phyloP scores from a whole-genome alignment of 495 filamentous ascomycete species.

The Beverwykella pulmonaria region DNA sequence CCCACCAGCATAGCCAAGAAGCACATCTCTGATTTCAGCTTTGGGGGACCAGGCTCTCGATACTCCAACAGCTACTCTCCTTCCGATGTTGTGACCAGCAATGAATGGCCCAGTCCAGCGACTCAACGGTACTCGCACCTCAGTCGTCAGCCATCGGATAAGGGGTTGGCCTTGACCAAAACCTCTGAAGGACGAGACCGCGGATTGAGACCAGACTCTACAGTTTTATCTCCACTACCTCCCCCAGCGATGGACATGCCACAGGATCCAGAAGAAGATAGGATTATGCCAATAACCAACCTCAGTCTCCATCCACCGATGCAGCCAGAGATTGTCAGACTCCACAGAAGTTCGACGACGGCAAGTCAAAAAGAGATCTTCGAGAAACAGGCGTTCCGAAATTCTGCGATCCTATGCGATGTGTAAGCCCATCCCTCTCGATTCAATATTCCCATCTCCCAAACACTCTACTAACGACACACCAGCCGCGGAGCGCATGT shows the following conservation, averaged over 20 bases:
- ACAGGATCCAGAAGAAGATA: conserved; percentile 11
- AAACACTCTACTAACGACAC: conserved; percentile 2
- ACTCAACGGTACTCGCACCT: conserved; percentile 10
- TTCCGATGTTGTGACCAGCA: conserved; percentile 13
- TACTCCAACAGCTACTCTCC: conserved; percentile 23
- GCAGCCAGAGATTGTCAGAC: conserved; percentile 8
- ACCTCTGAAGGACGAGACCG: conserved; percentile 16
- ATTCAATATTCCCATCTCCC: neutral
- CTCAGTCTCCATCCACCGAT: conserved; percentile 16
- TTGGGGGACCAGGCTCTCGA: conserved; percentile 6
- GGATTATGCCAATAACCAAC: conserved; percentile 4
- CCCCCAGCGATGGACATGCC: conserved; percentile 30
- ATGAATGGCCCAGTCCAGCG: conserved; percentile 18
- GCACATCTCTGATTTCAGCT: conserved; percentile 33
- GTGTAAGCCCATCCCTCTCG: conserved; percentile 36
- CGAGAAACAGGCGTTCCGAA: conserved; percentile 43
- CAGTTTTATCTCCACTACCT: conserved; percentile 19
- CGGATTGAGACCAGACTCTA: conserved; percentile 8
- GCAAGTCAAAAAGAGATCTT: conserved; percentile 39
- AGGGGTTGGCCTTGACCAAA: conserved; percentile 1
- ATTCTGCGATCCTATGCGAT: conserved; percentile 47
- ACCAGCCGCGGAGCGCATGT: conserved; percentile 36
- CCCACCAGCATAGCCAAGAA: conserved; percentile 6
- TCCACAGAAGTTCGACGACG: conserved; percentile 34
- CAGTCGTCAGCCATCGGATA: conserved; percentile 13